Base-by-base conservation (phyloP, 305 asterid species). In the Fraxinus ornus region DNA sequence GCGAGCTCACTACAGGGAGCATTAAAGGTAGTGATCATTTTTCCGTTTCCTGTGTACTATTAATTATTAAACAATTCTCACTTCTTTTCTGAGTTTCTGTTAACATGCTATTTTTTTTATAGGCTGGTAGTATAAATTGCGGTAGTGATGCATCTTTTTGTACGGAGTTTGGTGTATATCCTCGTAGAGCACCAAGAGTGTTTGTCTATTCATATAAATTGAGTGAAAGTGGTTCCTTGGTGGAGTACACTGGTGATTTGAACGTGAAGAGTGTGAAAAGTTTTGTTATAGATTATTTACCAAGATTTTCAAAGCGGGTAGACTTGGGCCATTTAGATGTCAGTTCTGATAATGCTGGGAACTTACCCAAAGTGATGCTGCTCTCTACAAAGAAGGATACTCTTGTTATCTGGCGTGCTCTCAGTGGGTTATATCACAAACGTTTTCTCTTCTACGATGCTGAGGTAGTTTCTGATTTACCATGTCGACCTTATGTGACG, bases 351-450 rank as follows among this genome's bases (percentile, higher is more conserved):
- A 26, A 66, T 39, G 81, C 81, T 35, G 92, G 90, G 78, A 87
- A 70, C 28, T 82, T 91, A 74, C 99, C 98, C 64, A 93, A 87
- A 89, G 97, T 96, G 79, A 81, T 94, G 87, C 97, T 96, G 82
- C 88, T 96, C 76, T 94, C 99, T 7, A 86, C 97, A 12, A 96
- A 96, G 93, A 92, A 89, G 84, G 93, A 79, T 81, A 93, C 98
- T 28, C 99, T 98, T 3, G 91, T 91, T 49, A 96, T 96, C 76
- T 96, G 99, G 99, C 97, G 95, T 71, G 92, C 88, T 62, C 91
- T 96, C 68, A 93, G 98, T 80, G 99, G 99, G 84, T 85, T 96
- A 84, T 91, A 90, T 84, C 91, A 64, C 86, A 91, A 90, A 75
- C 91, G 91, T n/a, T 88, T 91, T 64, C 57, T 75, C 64, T 92